Evolutionary conservation across 805 yeast genomes (phyloP), one percentile per base, ranked within the genome.

Genomic region (Cyberlindnera lachancei): DNA sequence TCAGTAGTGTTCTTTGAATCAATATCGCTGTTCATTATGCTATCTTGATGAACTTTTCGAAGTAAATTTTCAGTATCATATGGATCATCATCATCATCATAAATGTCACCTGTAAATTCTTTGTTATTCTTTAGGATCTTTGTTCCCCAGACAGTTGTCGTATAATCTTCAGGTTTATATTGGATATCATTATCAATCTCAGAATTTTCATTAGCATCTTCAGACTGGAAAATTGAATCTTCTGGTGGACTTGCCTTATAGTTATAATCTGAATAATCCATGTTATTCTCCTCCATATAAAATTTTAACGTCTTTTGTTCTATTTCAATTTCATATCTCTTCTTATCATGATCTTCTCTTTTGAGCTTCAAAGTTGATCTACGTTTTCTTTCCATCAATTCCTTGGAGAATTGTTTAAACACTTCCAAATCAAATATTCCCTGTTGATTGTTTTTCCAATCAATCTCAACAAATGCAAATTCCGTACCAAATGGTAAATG

Each of bases 401-500:
- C 86, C 20, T 61, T 64, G 29, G 68, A 63, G 52, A 75, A 81
- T 18, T 53, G 48, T 3, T 59, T 57, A 36, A 58, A 61, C 2
- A 70, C 58, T 19, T 69, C 71, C 8, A 58, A 54, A 3, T 73
- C 68, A n/a, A n/a, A n/a, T n/a, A n/a, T n/a, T n/a, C n/a, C n/a
- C n/a, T n/a, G n/a, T 7, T 70, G 46, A 21, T 50, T 33, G 16
- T 46, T 66, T 60, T 64, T 33, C 97, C 97, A 90, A 51, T 85
- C 79, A 31, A 95, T 70, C 46, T 92, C 97, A 34, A 92, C 52
- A 41, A 84, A 76, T 9, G 87, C 94, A 26, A 90, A 55, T 32
- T 80, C 82, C 0, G 95, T 80, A 2, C 96, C 96, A 18, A 73
- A 53, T 0, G 98, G 96, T 15, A 87, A 57, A 55, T 90, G 90